A percentile compares a stretch with the other conserved stretches of the same genome.
Evolutionary conservation across 140 eudicot species (phyloP).

Genomic region (Stevia rebaudiana): DNA sequence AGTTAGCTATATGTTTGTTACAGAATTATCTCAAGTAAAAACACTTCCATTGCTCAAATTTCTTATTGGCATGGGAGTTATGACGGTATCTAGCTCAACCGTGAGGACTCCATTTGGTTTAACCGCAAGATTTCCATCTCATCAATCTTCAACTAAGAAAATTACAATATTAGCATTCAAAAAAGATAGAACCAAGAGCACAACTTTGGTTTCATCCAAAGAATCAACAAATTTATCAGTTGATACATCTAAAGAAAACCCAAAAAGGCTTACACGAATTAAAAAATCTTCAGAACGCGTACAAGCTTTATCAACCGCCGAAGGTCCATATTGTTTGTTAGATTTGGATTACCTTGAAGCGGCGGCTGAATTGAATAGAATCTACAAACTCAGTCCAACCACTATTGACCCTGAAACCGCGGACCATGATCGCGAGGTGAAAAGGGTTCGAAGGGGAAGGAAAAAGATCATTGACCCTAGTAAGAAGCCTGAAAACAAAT

Average conservation of each 20-base stretch:
- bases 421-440: constrained; percentile 33
- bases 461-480: constrained; percentile 35
- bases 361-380: constrained; percentile 70
- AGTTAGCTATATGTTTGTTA: constrained; percentile 5
- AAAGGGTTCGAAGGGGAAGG: constrained; percentile 34
- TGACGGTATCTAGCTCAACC: constrained; percentile 83
- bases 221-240: constrained; percentile 48
- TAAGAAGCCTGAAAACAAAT: constrained; percentile 24
- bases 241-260: constrained; percentile 53
- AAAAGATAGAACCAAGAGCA: constrained; percentile 50
- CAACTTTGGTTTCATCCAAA: constrained; percentile 49
- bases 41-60: constrained; percentile 6
- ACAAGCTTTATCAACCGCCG: constrained; percentile 48
- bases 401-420: constrained; percentile 34
- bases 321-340: constrained; percentile 47
- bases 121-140: constrained; percentile 39
- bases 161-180: constrained; percentile 52
- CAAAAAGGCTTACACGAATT: constrained; percentile 43
- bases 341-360: constrained; percentile 83
- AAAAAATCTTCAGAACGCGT: constrained; percentile 57
- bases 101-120: constrained; percentile 68
- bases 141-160: constrained; percentile 37
- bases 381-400: constrained; percentile 65
- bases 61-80: constrained; percentile 81
- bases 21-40: constrained; percentile 21